Conservation (phyloP, 768 basidiomycete genomes). For the Candolleomyces efflorescens region DNA sequence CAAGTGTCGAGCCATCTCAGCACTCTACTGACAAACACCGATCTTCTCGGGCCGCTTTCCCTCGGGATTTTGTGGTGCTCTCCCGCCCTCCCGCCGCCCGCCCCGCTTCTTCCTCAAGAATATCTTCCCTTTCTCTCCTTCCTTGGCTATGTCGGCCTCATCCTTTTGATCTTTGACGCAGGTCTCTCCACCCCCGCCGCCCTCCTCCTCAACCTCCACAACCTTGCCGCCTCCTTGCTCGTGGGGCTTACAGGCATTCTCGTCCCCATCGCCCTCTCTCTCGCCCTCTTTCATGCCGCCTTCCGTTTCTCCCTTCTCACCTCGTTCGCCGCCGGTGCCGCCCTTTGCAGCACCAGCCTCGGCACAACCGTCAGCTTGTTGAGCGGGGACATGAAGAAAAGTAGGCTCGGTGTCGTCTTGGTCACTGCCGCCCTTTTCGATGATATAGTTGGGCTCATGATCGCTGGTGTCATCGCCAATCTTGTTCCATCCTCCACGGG, state of each 20-base stretch:
- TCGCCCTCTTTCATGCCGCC: slow-evolving; percentile 38
- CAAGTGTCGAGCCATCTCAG: slow-evolving; percentile 43
- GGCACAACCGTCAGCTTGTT: slow-evolving; percentile 66
- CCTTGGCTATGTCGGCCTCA: slow-evolving; percentile 37
- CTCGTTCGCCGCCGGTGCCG: slow-evolving; percentile 58
- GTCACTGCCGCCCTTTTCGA: slow-evolving; percentile 62
- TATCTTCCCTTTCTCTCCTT: slow-evolving; percentile 43
- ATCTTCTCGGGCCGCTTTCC: slow-evolving; percentile 47
- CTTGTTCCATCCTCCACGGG: slow-evolving; percentile 22
- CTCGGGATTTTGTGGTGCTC: slow-evolving; percentile 54
- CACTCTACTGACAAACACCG: slow-evolving; percentile 36
- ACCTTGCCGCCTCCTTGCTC: slow-evolving; percentile 41
- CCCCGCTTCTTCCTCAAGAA: slow-evolving; percentile 10
- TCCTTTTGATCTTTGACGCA: slow-evolving; percentile 57
- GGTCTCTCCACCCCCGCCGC: slow-evolving; percentile 49
- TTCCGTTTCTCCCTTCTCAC: slow-evolving; percentile 40
- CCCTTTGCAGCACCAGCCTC: slow-evolving; percentile 58
- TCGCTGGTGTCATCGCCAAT: slow-evolving; percentile 48
- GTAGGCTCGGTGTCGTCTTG: slow-evolving; percentile 52
- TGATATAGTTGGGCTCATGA: slow-evolving; percentile 58
- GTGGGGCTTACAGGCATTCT: slow-evolving; percentile 51
- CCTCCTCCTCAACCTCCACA: slow-evolving; percentile 32
- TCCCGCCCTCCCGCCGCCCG: slow-evolving; percentile 43
- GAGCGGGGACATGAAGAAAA: slow-evolving; percentile 41
- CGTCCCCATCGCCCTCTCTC: slow-evolving; percentile 45